Conservation (phyloP, 164 flowering plant genomes). For the Tetracentron sinense region DNA sequence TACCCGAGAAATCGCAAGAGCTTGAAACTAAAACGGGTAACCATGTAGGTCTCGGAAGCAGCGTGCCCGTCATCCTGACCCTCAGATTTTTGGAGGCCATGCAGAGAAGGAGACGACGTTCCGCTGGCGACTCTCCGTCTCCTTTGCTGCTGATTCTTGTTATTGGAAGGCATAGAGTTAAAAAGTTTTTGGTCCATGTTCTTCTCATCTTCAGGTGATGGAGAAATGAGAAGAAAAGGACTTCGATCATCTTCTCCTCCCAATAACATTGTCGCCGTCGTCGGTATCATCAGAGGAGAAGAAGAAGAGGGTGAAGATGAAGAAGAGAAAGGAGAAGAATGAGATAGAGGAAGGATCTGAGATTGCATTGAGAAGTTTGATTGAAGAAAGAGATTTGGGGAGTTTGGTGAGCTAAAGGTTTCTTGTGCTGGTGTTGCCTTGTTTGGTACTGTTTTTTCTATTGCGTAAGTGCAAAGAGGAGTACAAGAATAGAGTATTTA, state of each 20-base stretch:
- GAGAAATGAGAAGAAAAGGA: conserved; percentile 15
- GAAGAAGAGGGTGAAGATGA: conserved; percentile 6
- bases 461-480: too few relatives aligned
- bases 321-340: conserved; percentile 5
- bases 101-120: conserved; percentile 19
- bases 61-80: conserved; percentile 50
- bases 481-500: too few relatives aligned
- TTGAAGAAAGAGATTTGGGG: too few relatives aligned
- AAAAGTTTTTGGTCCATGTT: conserved; percentile 22
- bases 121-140: conserved; percentile 47
- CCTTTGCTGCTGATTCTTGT: conserved; percentile 26
- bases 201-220: conserved; percentile 27
- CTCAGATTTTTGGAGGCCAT: conserved; percentile 26
- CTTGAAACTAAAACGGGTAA: conserved; percentile 56
- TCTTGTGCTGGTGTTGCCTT: too few relatives aligned
- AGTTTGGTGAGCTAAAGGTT: too few relatives aligned
- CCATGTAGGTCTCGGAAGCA: conserved; percentile 55
- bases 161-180: conserved; percentile 27
- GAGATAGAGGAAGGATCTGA: conserved; percentile 20
- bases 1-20: conserved; percentile 76
- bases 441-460: too few relatives aligned
- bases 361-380: conserved; percentile 12
- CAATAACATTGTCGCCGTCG: conserved; percentile 14
- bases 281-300: neutral
- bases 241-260: conserved; percentile 23